These are phyloP conservation scores for Pythium scleroteichum DNA, from an alignment of 352 stramenopile genomes.

Conservation along the genomic window DNA sequence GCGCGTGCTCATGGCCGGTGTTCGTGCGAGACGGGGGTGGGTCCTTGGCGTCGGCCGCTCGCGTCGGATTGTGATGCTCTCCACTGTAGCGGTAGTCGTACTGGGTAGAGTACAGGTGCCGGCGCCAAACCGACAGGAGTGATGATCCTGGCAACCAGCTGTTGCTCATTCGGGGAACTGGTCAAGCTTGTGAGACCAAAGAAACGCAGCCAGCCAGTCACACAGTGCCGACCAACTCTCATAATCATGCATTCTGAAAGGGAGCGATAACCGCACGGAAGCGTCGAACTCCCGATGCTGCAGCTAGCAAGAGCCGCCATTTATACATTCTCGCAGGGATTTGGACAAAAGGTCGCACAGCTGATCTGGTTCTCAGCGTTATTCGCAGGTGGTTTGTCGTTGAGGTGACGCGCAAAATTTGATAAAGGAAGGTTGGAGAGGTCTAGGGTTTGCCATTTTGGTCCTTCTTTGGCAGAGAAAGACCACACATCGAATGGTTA, in stretches of 20 bases:
- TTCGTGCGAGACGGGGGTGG: background rate
- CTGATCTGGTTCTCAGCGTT: background rate
- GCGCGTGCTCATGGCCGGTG: slow-evolving; percentile 8
- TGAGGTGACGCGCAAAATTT: slow-evolving; percentile 19
- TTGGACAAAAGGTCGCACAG: background rate
- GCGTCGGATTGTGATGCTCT: background rate
- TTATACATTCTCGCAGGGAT: background rate
- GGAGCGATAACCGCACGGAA: background rate
- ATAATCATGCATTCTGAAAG: background rate
- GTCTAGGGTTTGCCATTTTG: background rate
- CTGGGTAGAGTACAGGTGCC: background rate
- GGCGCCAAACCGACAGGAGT: no score
- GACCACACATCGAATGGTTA: background rate
- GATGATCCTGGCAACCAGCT: background rate
- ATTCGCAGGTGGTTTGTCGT: slow-evolving; percentile 5
- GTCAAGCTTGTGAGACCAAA: slow-evolving; percentile 1
- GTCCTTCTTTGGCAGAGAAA: background rate
- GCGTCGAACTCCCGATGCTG: background rate
- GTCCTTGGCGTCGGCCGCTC: background rate
- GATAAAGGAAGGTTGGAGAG: background rate
- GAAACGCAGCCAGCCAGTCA: slow-evolving; percentile 9
- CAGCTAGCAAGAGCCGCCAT: background rate
- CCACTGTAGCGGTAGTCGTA: background rate
- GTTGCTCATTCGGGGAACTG: background rate
- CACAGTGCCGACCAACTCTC: background rate